Base-by-base conservation (phyloP, 2,329 filamentous ascomycete genomes). In the Orbilia oligospora region DNA sequence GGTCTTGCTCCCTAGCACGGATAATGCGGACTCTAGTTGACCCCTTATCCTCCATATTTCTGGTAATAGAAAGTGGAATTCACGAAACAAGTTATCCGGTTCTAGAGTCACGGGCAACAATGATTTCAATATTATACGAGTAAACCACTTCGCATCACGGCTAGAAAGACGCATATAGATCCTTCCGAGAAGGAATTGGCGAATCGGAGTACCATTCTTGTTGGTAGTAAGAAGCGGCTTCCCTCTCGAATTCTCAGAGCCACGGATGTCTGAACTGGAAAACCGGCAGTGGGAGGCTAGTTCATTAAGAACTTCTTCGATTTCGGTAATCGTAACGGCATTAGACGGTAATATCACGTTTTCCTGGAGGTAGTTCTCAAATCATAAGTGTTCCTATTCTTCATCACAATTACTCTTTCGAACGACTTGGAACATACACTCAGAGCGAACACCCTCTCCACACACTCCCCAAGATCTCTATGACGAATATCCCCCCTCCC, bases 121-220 rank as follows among this genome's bases (percentile, higher is more conserved):
- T 2, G 76, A 78, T 61, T 82, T 82, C 27, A 82, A 67, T 48
- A 82, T 66, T 20, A 76, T 76, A 27, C 81, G 64, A 20, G 80
- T 81, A n/a, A 82, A 71, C 81, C 81, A 82, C 67, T 81, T 82
- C 8, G 75, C 81, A 71, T 82, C 80, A 24, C 70, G 69, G 33
- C 80, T 80, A 30, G 76, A 80, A 41, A 82, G 41, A 14, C 77
- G 75, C 33, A 53, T 69, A 24, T 80, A 82, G 12, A 82, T 72
- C 24, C 41, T 49, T 16, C 67, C 76, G 5, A 81, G 51, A 48
- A 81, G 46, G 46, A 79, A 61, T 30, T 79, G 61, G 53, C 73
- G 67, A 22, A 44, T 71, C 8, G 53, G 64, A 48, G 51, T 38
- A 51, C 20, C n/a, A 12, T 70, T 69, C 10, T 41, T 44, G 20